Percentiles rank a stretch among this genome's conserved stretches.
phyloP scores from a whole-genome alignment of 208 protist species.

The Leishmania mexicana region DNA sequence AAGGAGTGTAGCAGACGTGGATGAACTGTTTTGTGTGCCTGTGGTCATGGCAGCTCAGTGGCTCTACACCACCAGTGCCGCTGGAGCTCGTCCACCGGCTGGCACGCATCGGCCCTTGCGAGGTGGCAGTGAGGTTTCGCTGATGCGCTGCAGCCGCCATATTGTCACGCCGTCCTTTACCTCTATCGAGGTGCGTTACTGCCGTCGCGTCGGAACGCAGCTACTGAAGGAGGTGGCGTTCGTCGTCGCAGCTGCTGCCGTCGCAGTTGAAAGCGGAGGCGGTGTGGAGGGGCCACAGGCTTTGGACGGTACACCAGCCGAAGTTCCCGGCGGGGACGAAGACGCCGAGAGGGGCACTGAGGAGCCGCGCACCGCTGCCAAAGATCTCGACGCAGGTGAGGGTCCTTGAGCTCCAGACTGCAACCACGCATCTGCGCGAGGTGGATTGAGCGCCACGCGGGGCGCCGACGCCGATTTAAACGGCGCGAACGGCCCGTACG shows the following conservation, averaged over 20 bases:
- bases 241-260: background rate
- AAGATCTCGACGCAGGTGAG: background rate
- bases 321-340: conserved; percentile 3
- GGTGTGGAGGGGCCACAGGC: background rate
- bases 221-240: conserved; percentile 13
- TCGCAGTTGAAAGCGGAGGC: background rate
- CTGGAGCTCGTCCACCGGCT: conserved; percentile 14
- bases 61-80: background rate
- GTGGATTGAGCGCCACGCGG: background rate
- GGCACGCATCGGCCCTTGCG: conserved; percentile 22
- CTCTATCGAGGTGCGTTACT: background rate
- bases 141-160: background rate
- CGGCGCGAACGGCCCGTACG: conserved; percentile 79
- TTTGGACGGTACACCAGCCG: background rate
- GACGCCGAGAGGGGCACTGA: background rate
- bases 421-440: conserved; percentile 8
- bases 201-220: conserved; percentile 6
- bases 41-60: background rate
- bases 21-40: background rate
- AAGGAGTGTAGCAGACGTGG: background rate
- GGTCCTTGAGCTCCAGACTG: background rate
- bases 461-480: conserved; percentile 51
- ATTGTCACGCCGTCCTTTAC: background rate
- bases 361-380: background rate
- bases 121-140: background rate